phyloP scores from a whole-genome alignment of 805 yeast genomes.

The Wickerhamomyces bisporus region DNA sequence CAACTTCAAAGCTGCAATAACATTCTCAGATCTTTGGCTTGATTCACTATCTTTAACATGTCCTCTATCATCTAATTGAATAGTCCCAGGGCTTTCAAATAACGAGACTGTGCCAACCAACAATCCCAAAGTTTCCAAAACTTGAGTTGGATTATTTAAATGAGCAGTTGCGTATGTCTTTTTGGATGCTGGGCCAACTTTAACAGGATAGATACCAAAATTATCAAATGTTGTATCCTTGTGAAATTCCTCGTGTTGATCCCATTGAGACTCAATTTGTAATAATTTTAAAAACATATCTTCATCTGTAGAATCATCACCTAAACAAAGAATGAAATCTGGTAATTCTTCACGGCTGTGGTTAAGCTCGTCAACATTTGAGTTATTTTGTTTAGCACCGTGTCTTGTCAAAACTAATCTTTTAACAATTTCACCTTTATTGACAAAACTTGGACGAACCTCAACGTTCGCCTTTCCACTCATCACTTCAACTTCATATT shows the following conservation, averaged over 20 bases:
- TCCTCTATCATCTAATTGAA: conserved; percentile 73
- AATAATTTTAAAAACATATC: conserved; percentile 88
- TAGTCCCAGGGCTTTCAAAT: conserved; percentile 74
- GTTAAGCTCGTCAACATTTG: conserved; percentile 27
- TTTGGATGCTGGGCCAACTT: conserved; percentile 90
- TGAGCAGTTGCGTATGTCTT: conserved; percentile 82
- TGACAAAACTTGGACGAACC: conserved; percentile 91
- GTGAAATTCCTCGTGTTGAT: conserved; percentile 30
- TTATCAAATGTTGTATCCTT: conserved; percentile 42
- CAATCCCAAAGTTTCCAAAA: conserved; percentile 76
- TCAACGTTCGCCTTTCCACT: conserved; percentile 95
- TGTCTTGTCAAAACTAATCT: conserved; percentile 63
- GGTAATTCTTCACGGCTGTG: conserved; percentile 48
- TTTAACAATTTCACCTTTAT: conserved; percentile 94
- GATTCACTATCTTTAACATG: conserved; percentile 46
- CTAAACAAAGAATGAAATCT: conserved; percentile 83
- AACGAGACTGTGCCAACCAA: conserved; percentile 74
- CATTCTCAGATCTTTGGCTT: conserved; percentile 31
- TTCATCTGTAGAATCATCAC: conserved; percentile 96
- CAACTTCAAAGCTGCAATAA: conserved; percentile 15
- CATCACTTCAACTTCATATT: conserved; percentile 90
- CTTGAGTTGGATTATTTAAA: conserved; percentile 77
- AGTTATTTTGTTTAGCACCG: conserved; percentile 46
- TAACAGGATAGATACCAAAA: conserved; percentile 74
- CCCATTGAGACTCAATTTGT: conserved; percentile 54